These are phyloP conservation scores for Macrophomina phaseolina DNA, from an alignment of 2,329 filamentous ascomycete genomes.

Conservation along the genomic window DNA sequence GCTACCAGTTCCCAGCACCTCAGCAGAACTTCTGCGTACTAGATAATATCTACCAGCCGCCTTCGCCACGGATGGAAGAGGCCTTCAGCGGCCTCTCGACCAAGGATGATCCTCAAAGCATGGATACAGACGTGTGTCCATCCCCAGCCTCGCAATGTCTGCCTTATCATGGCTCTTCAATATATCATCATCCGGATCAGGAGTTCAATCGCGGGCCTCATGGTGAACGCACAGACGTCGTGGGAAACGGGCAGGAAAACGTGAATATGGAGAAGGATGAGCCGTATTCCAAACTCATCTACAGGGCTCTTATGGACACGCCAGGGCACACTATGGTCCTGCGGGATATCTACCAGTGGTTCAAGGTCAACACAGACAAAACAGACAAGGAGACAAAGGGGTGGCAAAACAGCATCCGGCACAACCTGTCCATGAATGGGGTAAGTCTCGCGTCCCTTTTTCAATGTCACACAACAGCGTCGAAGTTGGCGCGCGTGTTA, in stretches of 20 bases:
- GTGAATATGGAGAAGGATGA: conserved; percentile 53
- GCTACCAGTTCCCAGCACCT: conserved; percentile 3
- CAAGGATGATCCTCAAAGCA: neutral
- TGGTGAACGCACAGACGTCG: neutral
- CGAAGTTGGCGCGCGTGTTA: conserved; percentile 30
- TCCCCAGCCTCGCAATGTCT: neutral
- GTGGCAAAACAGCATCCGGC: conserved; percentile 95
- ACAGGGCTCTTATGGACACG: conserved; percentile 72
- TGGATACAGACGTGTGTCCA: neutral
- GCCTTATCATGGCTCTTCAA: neutral
- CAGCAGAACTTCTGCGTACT: conserved; percentile 11
- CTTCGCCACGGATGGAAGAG: neutral
- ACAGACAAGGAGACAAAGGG: conserved; percentile 63
- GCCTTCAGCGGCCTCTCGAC: neutral
- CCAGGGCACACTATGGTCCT: conserved; percentile 74
- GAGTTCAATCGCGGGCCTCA: neutral
- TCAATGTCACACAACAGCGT: conserved; percentile 28
- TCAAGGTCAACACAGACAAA: conserved; percentile 80
- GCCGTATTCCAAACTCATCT: conserved; percentile 85
- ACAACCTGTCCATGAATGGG: conserved; percentile 94
- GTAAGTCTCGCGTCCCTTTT: conserved; percentile 60
- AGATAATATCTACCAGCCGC: neutral
- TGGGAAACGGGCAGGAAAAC: conserved; percentile 30
- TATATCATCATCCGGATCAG: neutral
- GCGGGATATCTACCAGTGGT: conserved; percentile 91